Evolutionary conservation across 2,329 filamentous ascomycete genomes (phyloP), one percentile per base, ranked within the genome.

Genomic region (Tolypocladium nubicola): DNA sequence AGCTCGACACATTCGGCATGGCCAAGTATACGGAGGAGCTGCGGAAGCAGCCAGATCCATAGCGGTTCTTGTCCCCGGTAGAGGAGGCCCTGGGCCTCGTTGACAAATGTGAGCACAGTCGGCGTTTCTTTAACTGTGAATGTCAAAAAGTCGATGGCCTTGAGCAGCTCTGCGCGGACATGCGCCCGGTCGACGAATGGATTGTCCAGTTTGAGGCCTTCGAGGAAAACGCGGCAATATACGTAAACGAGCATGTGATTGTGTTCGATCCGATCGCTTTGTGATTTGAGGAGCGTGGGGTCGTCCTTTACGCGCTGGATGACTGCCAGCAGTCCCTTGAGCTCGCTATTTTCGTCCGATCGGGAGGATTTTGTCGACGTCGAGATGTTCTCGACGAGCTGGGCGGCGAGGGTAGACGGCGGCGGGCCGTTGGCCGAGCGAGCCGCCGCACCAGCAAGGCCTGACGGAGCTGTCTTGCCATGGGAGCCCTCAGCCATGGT

Each of bases 221-320:
- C 88, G 14, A 97, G 76, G 26, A 90, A 88, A 58, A 90, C 88
- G 67, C 89, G 86, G 54, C 87, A 80, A 64, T 94, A 88, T 61
- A 96, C 88, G 66, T 89, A 91, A 55, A 96, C 86, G 54, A 97
- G 81, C 72, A 91, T 88, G 65, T 91, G 87, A 64, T 95, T 93
- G 68, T 95, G 86, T 54, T 86, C 81, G 50, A 88, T 73, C 62
- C 88, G 85, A 50, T 88, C 84, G 61, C 86, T 82, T 1, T 77
- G 67, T 14, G 82, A 80, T 38, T 85, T 83, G 33, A 93, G 78
- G 33, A 77, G 66, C 1, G 68, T 71, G 43, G 75, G 79, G 13
- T 79, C 66, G 61, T 80, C 76, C 57, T 81, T 82, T 60, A 81
- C 75, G 26, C 73, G 71, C 63, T 84, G 78, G 39, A 86, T 82